Evolutionary conservation across 139 green algal genomes (phyloP), one percentile per base, ranked within the genome.

Genomic region (Coccomyxa sp.): DNA sequence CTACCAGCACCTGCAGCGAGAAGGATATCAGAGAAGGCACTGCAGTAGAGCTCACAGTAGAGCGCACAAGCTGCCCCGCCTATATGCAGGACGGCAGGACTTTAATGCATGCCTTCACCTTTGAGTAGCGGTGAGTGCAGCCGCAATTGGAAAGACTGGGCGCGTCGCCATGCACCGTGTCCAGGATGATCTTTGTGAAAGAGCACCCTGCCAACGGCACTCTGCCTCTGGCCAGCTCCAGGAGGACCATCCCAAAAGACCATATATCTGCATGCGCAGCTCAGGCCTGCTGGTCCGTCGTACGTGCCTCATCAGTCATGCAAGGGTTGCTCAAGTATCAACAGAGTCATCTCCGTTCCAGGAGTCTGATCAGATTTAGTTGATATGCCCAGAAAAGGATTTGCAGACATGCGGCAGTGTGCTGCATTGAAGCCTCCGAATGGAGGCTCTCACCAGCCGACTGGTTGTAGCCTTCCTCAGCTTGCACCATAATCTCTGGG

Each of bases 221-320:
- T 39, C 34, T 72, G 24, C 73, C 73, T 10, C 35, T 39, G 7
- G 73, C 73, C 39, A 77, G 73, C 73, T 77, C 73, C 39, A 77
- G 73, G 22, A 77, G 27, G 27, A 77, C 35, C n/a, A 77, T 77
- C 39, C 73, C 73, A 40, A 77, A 77, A 22, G 73, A 77, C 73
- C 73, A 77, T 24, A 77, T 77, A 39, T 77, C 73, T 38, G 73
- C 70, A 7, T 24, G 70, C 70, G 50, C n/a, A n/a, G 50, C 50
- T 18, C 50, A 64, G 14, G 18, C 50, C 50, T 64, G 50, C 50
- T 29, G 50, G 18, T 64, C 14, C 50, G 50, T 18, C 14, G 50
- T 18, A 64, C 50, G 50, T 14, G 14, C 50, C 14, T 64, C 50
- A 64, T 64, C 14, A 14, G 14, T 64, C 50, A 64, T 14, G n/a